Evolutionary conservation across 202 grass and related monocot genomes (phyloP).

Genomic region (Digitaria exilis): DNA sequence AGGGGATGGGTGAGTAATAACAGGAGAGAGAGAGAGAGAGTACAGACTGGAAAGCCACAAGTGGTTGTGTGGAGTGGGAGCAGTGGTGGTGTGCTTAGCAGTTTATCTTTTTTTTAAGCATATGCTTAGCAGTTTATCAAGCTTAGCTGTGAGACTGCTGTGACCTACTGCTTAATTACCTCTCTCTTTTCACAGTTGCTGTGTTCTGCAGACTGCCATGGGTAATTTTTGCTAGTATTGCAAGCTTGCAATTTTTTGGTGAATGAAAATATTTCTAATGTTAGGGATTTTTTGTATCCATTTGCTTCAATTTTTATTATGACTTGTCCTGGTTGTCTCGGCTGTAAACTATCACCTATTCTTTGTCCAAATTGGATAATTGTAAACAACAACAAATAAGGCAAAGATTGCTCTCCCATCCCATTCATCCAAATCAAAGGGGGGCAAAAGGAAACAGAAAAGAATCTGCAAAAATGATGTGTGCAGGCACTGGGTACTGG

Average conservation of each 20-base stretch:
- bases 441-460: neutral
- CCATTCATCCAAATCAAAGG: neutral
- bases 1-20: slow-evolving; percentile 47
- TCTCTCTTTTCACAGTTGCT: neutral
- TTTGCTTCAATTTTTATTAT: neutral
- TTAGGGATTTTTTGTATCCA: neutral
- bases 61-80: slow-evolving; percentile 23
- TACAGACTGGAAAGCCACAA: slow-evolving; percentile 60
- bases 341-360: neutral
- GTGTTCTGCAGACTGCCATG: neutral
- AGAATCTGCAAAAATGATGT: slow-evolving; percentile 32
- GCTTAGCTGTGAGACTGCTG: slow-evolving; percentile 15
- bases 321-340: neutral
- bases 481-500: slow-evolving; percentile 51
- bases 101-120: too few relatives aligned
- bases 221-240: neutral
- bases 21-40: slow-evolving; percentile 7
- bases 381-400: neutral
- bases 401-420: neutral
- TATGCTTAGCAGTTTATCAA: slow-evolving; percentile 38
- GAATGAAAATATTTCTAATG: neutral
- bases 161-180: neutral
- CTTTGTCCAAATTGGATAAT: neutral
- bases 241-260: neutral
- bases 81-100: slow-evolving; percentile 33